Evolutionary conservation across 208 protist species (phyloP).

Genomic region (Leishmania martiniquensis): DNA sequence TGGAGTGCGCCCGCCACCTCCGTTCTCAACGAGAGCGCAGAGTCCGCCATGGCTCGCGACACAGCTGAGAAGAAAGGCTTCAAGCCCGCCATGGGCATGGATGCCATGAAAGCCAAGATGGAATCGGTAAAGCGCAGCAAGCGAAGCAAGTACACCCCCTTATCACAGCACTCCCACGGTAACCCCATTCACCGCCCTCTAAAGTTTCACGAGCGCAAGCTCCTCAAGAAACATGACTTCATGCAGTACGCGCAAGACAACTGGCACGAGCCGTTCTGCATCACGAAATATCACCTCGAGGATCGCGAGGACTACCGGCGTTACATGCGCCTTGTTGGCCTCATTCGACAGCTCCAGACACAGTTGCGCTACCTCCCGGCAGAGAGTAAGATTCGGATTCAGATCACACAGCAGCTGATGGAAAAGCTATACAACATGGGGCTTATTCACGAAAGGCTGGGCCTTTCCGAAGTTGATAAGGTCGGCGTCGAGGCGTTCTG

Average conservation of each 20-base stretch:
- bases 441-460: constrained; percentile 85
- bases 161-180: constrained; percentile 74
- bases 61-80: constrained; percentile 60
- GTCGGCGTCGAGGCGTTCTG: constrained; percentile 91
- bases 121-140: constrained; percentile 74
- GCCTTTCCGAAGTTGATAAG: constrained; percentile 90
- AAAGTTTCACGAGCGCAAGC: constrained; percentile 91
- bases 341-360: constrained; percentile 86
- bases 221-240: constrained; percentile 93
- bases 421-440: constrained; percentile 93
- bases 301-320: constrained; percentile 93
- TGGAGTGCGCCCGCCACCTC: background rate
- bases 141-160: constrained; percentile 79
- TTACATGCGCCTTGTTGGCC: constrained; percentile 88
- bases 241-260: constrained; percentile 93
- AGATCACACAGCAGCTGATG: constrained; percentile 91
- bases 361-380: constrained; percentile 89
- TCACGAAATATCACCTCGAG: constrained; percentile 93
- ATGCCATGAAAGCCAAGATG: constrained; percentile 56
- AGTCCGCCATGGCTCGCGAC: constrained; percentile 53
- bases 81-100: constrained; percentile 50
- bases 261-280: constrained; percentile 92
- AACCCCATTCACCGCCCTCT: constrained; percentile 87
- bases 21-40: background rate
- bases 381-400: constrained; percentile 87